A percentile compares a stretch with the other conserved stretches of the same genome.
Evolutionary conservation across 2,329 filamentous ascomycete species (phyloP).

Genomic region (Colletotrichum sp.): DNA sequence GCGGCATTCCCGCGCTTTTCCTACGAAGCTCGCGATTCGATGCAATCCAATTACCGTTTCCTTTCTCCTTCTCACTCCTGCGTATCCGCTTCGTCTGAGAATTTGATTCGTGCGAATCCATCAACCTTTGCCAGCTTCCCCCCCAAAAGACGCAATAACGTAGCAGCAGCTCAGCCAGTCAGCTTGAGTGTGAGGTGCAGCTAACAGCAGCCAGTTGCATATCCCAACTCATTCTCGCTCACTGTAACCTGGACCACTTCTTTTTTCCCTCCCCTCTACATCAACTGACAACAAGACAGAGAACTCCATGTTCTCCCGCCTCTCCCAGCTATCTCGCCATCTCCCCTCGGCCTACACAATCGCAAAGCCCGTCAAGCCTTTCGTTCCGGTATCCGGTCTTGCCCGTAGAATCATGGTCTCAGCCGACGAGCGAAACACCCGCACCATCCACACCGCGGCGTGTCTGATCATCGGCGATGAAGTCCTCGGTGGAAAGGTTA

Average conservation of each 20-base stretch:
- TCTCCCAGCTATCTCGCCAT: slow-evolving; percentile 77
- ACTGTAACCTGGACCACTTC: neutral
- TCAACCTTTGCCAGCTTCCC: neutral
- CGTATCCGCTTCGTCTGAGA: neutral
- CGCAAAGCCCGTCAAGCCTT: slow-evolving; percentile 29
- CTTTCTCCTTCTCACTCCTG: neutral
- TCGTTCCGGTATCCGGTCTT: slow-evolving; percentile 25
- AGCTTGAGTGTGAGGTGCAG: neutral
- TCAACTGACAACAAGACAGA: neutral
- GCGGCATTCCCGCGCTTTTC: neutral
- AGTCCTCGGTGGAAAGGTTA: slow-evolving; percentile 90
- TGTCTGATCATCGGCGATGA: slow-evolving; percentile 98
- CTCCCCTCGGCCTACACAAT: slow-evolving; percentile 42
- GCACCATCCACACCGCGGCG: slow-evolving; percentile 85
- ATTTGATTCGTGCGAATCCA: slow-evolving; percentile 8
- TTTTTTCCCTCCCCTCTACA: neutral
- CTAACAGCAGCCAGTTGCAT: neutral
- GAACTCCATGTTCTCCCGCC: slow-evolving; percentile 72
- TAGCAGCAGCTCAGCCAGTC: neutral
- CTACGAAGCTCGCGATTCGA: neutral
- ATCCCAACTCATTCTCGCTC: neutral
- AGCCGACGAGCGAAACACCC: slow-evolving; percentile 60
- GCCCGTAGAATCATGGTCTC: slow-evolving; percentile 47
- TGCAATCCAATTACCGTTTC: neutral
- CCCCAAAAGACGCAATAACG: neutral